Evolutionary conservation across 768 basidiomycete genomes (phyloP), one percentile per base, ranked within the genome.

Genomic region (Thelephora ganbajun): DNA sequence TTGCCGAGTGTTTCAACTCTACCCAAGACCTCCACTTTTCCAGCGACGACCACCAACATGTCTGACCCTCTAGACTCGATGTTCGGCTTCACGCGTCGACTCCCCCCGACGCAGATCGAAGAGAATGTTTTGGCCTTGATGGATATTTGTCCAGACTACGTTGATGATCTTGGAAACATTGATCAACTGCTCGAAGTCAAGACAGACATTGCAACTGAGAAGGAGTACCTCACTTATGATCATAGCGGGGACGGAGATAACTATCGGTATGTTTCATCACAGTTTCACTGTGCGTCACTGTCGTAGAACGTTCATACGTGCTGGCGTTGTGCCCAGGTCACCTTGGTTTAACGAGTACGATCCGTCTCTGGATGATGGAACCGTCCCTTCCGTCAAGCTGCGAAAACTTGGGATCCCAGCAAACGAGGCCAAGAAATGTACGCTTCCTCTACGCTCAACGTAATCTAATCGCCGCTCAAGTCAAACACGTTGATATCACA

Each of bases 321-420:
- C 26, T 30, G 26, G 9, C 9, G 26, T 30, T 9, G 26, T 41
- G 11, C 9, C 9, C 51, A 99, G 94, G 57, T 99, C 96, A 2
- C 96, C 96, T 6, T 98, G 94, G 93, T 92, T 93, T 19, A 99
- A 98, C 61, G 83, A 87, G 60, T 99, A 98, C 59, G 83, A 91
- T 52, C 88, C 92, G 19, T 83, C 84, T 1, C 63, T 91, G 41
- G 83, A 92, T 16, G 89, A 94, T 53, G 94, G 90, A 2, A 92
- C 93, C 3, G 68, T 77, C 2, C 96, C 96, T 0, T 80, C 83
- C 6, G 66, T 80, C 14, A 87, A 82, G 59, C 74, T 98, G 49
- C 78, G 96, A 48, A 86, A 91, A 59, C 70, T 99, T 19, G 96
- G 98, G 63, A 80, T 92, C 48, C 70, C 85, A 9, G 89, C 93